Percentiles rank a stretch among this genome's conserved stretches.
Conservation (phyloP, 1,139 yeast genomes). For the Hanseniaspora uvarum region DNA sequence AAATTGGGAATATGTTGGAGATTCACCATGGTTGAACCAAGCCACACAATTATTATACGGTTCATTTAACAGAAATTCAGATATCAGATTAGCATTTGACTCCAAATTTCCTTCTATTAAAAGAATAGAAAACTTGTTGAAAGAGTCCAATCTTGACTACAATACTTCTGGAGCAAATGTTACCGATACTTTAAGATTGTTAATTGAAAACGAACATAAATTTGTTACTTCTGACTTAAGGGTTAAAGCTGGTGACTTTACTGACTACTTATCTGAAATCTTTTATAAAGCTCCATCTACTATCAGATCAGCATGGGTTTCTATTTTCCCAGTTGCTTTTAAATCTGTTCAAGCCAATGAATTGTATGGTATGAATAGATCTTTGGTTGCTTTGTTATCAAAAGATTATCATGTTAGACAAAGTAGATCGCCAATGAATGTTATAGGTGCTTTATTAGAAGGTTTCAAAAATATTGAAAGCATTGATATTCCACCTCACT, state of each 20-base stretch:
- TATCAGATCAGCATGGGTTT: slow-evolving; percentile 76
- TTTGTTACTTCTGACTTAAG: slow-evolving; percentile 42
- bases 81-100: slow-evolving; percentile 41
- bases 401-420: slow-evolving; percentile 89
- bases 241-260: slow-evolving; percentile 48
- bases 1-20: slow-evolving; percentile 92
- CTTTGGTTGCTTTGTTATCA: slow-evolving; percentile 66
- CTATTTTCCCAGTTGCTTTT: slow-evolving; percentile 72
- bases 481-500: slow-evolving; percentile 84
- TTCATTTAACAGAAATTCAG: slow-evolving; percentile 48
- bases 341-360: slow-evolving; percentile 66
- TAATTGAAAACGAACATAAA: slow-evolving; percentile 42
- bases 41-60: slow-evolving; percentile 82
- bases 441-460: slow-evolving; percentile 69
- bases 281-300: slow-evolving; percentile 75
- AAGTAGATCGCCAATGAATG: slow-evolving; percentile 77
- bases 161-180: slow-evolving; percentile 19
- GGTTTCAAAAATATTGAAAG: slow-evolving; percentile 67
- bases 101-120: slow-evolving; percentile 44
- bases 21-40: slow-evolving; percentile 89
- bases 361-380: slow-evolving; percentile 69
- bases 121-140: slow-evolving; percentile 7
- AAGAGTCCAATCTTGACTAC: neutral
- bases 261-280: slow-evolving; percentile 66
- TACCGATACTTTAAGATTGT: slow-evolving; percentile 26